A percentile compares a stretch with the other conserved stretches of the same genome.
These are phyloP conservation scores for Dactylellina drechsleri DNA, from an alignment of 2,329 filamentous ascomycete species.

Conservation along the genomic window DNA sequence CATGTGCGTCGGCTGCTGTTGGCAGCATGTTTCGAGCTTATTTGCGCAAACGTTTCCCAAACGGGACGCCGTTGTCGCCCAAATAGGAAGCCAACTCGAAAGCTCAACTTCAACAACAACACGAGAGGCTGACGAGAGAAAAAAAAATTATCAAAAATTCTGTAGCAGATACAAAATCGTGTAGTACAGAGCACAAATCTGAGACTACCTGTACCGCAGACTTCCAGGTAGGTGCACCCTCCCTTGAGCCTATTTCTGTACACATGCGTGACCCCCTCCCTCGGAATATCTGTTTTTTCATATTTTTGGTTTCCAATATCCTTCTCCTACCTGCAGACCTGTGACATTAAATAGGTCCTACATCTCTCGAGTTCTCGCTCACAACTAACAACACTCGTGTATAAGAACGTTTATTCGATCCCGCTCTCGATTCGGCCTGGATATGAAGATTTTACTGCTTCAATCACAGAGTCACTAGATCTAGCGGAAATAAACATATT, in stretches of 20 bases:
- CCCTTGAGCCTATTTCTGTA: background rate
- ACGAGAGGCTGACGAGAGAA: conserved; percentile 43
- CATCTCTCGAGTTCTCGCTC: background rate
- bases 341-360: background rate
- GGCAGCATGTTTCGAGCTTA: conserved; percentile 32
- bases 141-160: conserved; percentile 11
- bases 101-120: conserved; percentile 48
- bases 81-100: conserved; percentile 52
- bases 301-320: background rate
- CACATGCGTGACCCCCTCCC: conserved; percentile 9
- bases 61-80: conserved; percentile 20
- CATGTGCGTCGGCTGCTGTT: background rate
- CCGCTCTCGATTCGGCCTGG: conserved; percentile 26
- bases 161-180: conserved; percentile 47
- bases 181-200: conserved; percentile 52
- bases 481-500: conserved; percentile 18
- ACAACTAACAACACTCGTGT: background rate
- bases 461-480: conserved; percentile 32
- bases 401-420: conserved; percentile 34
- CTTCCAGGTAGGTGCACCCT: conserved; percentile 43
- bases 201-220: conserved; percentile 45
- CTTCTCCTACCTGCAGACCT: background rate
- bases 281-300: conserved; percentile 1
- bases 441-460: conserved; percentile 41
- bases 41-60: conserved; percentile 32